A percentile compares a stretch with the other conserved stretches of the same genome.
These are phyloP conservation scores for Neurospora intermedia DNA, from an alignment of 495 filamentous ascomycete species.

Conservation along the genomic window DNA sequence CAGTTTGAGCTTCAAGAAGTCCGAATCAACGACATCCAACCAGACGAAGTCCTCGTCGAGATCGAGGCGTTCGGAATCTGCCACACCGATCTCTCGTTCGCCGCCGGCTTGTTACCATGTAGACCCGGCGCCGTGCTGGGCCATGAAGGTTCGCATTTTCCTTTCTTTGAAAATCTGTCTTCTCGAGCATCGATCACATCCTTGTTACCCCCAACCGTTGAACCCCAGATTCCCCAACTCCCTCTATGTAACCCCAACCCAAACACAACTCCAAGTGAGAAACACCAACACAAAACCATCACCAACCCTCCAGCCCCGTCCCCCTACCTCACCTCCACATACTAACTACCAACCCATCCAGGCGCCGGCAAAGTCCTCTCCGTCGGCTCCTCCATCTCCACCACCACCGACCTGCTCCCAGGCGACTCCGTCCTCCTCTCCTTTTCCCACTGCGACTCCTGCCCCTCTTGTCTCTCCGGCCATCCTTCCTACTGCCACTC, in stretches of 20 bases:
- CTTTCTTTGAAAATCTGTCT: too few species aligned
- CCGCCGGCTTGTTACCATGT: conserved; percentile 23
- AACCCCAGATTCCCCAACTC: not conserved
- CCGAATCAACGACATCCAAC: conserved; percentile 19
- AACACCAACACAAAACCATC: not conserved
- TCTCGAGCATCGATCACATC: not conserved
- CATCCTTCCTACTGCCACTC: conserved; percentile 50
- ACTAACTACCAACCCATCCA: not conserved
- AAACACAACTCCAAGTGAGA: too few species aligned
- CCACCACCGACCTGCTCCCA: conserved; percentile 36
- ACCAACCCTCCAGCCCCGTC: not conserved
- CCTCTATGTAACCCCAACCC: not conserved
- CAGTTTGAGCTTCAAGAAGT: conserved; percentile 14
- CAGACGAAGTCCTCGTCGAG: conserved; percentile 63
- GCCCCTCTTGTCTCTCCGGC: conserved; percentile 49
- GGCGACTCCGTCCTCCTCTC: conserved; percentile 51
- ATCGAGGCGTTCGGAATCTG: conserved; percentile 68
- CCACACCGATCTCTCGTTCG: conserved; percentile 55
- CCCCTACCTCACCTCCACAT: too few species aligned
- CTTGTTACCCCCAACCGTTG: not conserved
- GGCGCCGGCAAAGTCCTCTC: conserved; percentile 51
- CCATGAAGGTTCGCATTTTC: conserved; percentile 46
- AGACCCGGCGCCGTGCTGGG: conserved; percentile 58
- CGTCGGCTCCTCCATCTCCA: conserved; percentile 43
- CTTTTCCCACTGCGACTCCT: conserved; percentile 31